These are phyloP conservation scores for Musa schizocarpa DNA, from an alignment of 176 grass and related monocot species.

Conservation along the genomic window DNA sequence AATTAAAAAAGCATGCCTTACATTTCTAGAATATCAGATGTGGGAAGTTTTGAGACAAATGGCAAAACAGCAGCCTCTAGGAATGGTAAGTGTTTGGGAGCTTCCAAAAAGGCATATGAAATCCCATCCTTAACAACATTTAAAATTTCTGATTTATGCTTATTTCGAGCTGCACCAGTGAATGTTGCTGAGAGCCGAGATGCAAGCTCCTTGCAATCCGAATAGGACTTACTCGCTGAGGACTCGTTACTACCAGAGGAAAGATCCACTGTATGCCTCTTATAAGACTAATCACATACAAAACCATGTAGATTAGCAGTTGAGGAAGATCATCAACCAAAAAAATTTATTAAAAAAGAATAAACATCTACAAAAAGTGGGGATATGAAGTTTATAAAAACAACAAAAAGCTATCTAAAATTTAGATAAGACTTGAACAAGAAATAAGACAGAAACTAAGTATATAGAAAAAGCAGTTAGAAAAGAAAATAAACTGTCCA, in stretches of 20 bases:
- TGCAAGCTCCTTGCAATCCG: constrained; percentile 81
- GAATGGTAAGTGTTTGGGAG: constrained; percentile 62
- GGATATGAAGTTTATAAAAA: background rate
- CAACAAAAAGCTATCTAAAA: background rate
- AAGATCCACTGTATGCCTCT: constrained; percentile 42
- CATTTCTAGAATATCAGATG: constrained; percentile 78
- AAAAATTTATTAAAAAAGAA: background rate
- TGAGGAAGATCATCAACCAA: background rate
- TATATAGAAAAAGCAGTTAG: background rate
- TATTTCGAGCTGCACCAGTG: constrained; percentile 47
- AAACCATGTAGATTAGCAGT: background rate
- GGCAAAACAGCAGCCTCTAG: constrained; percentile 67
- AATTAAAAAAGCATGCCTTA: constrained; percentile 31
- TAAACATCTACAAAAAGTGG: background rate
- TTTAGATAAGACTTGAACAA: background rate
- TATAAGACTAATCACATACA: constrained; percentile 45
- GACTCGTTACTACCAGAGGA: constrained; percentile 31
- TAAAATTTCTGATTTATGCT: constrained; percentile 76
- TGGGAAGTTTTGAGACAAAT: constrained; percentile 72
- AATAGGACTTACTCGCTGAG: constrained; percentile 51
- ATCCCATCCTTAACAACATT: constrained; percentile 68
- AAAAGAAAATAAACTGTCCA: background rate
- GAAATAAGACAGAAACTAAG: background rate
- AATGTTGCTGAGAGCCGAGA: constrained; percentile 64
- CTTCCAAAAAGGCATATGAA: constrained; percentile 62